phyloP scores from a whole-genome alignment of 331 rosid species.

The Dryas integrifolia region DNA sequence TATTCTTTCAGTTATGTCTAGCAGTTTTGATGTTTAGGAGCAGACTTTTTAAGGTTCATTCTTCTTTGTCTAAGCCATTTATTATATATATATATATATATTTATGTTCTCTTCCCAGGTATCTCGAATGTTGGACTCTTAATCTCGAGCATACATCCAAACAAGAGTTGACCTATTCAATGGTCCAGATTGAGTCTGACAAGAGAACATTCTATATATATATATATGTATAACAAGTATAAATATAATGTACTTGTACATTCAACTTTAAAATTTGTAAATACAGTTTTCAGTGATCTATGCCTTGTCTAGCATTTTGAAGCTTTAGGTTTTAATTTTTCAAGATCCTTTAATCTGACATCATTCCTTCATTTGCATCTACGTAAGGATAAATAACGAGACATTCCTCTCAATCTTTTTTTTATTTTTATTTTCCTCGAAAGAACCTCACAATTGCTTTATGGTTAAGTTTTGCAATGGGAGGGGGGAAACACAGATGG shows the following conservation, averaged over 20 bases:
- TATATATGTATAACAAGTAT: neutral
- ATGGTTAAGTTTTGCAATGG: neutral
- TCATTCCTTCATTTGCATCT: neutral
- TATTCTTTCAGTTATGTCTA: neutral
- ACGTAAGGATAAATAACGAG: slow-evolving; percentile 3
- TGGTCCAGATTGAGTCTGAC: neutral
- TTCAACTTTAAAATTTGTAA: neutral
- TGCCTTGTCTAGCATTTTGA: neutral
- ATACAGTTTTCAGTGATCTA: neutral
- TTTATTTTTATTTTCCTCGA: neutral
- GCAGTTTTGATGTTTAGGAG: neutral
- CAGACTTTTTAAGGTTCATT: neutral
- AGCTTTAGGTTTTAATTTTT: neutral
- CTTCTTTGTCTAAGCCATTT: neutral
- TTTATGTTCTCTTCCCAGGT: too few species aligned
- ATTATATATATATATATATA: neutral
- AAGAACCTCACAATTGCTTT: neutral
- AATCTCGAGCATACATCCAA: too few species aligned
- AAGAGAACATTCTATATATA: neutral
- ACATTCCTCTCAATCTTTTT: neutral
- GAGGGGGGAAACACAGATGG: neutral
- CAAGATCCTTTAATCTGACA: neutral
- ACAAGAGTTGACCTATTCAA: too few species aligned
- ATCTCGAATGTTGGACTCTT: too few species aligned
- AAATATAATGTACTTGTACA: neutral